Conservation (phyloP, 192 early-diverging fungal genomes). For the Podila verticillata region DNA sequence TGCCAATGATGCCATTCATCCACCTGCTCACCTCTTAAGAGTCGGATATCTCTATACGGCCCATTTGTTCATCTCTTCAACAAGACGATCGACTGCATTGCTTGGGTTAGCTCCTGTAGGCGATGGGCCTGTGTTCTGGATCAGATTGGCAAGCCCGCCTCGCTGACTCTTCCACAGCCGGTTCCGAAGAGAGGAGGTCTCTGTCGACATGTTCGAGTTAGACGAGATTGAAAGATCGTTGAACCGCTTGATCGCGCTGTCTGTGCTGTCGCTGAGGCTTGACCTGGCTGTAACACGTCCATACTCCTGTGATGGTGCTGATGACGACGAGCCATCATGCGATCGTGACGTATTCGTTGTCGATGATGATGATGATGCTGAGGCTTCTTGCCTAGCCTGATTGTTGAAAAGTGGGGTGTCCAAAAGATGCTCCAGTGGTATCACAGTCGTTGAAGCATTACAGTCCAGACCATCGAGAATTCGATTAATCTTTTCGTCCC, state of each 20-base stretch:
- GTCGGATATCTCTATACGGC: conserved; percentile 13
- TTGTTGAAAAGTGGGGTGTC: too few relatives aligned
- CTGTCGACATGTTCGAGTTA: neutral
- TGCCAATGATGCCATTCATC: neutral
- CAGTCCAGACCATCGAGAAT: too few relatives aligned
- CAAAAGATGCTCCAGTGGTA: too few relatives aligned
- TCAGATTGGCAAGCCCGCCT: conserved; percentile 29
- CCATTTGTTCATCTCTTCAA: conserved; percentile 54
- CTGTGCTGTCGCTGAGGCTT: neutral
- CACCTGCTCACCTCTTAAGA: neutral
- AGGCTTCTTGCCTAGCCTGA: neutral
- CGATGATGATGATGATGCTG: neutral
- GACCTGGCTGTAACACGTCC: too few relatives aligned
- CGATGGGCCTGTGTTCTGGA: neutral
- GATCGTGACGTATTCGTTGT: too few relatives aligned
- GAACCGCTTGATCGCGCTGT: neutral
- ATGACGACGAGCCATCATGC: neutral
- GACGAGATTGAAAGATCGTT: conserved; percentile 3
- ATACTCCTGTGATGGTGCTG: neutral
- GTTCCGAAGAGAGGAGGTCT: neutral
- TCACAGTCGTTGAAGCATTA: too few relatives aligned
- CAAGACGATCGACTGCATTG: conserved; percentile 32
- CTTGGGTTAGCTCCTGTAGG: neutral
- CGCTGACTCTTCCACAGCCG: conserved; percentile 28
- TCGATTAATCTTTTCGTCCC: too few relatives aligned